Conservation (phyloP, 164 flowering plant species). For the Warburgia ugandensis region DNA sequence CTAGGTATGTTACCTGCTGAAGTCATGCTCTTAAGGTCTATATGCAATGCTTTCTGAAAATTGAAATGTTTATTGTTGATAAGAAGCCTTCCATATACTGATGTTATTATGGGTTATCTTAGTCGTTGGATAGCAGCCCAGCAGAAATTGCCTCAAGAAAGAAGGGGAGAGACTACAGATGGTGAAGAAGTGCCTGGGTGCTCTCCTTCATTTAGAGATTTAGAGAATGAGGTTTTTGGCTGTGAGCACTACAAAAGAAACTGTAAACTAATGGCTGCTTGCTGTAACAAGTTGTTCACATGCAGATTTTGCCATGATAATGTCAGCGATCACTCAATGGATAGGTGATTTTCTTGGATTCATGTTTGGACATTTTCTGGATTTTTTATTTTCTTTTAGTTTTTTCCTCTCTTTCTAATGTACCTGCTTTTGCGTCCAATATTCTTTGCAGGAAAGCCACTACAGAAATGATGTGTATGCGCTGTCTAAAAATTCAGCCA, state of each 20-base stretch:
- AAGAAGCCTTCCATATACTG: conserved; percentile 6
- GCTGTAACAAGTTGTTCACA: conserved; percentile 79
- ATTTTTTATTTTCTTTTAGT: too few species aligned
- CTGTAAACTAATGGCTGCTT: conserved; percentile 85
- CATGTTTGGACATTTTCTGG: too few species aligned
- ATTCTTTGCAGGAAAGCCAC: conserved; percentile 61
- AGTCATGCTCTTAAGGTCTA: neutral
- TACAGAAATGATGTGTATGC: conserved; percentile 95
- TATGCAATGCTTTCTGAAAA: neutral
- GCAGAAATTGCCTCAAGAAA: conserved; percentile 62
- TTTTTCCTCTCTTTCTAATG: too few species aligned
- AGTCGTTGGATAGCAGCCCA: conserved; percentile 98
- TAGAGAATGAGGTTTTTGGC: conserved; percentile 64
- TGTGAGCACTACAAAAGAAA: conserved; percentile 96
- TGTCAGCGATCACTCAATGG: conserved; percentile 94
- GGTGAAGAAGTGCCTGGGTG: conserved; percentile 47
- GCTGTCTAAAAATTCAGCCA: conserved; percentile 74
- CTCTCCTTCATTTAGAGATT: conserved; percentile 76
- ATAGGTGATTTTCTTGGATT: conserved; percentile 52
- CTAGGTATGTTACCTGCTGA: conserved; percentile 69
- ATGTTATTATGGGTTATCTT: conserved; percentile 8
- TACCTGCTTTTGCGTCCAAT: neutral
- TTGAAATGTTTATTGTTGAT: conserved; percentile 3
- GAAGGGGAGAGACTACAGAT: conserved; percentile 35
- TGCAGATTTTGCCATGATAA: conserved; percentile 95